Conservation (phyloP, 2,329 filamentous ascomycete species). For the Monosporascus sp. region DNA sequence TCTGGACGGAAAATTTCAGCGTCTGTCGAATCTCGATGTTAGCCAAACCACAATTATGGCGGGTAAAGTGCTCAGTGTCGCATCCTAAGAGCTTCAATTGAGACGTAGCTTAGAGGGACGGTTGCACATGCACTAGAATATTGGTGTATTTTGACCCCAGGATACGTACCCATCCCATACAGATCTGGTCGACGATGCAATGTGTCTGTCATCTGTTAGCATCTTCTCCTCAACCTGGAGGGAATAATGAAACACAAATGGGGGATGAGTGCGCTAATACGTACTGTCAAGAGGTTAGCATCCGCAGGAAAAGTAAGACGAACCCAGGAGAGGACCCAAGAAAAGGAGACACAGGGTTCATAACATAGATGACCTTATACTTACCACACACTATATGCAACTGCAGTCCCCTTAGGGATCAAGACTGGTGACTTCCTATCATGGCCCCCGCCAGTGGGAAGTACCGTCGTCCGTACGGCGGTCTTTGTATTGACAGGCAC, state of each 20-base stretch:
- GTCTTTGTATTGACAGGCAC: conserved; percentile 19
- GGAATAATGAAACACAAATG: no score
- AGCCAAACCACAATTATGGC: neutral
- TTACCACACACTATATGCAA: conserved; percentile 36
- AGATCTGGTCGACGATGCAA: conserved; percentile 37
- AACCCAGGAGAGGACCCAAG: no score
- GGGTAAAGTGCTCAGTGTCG: no score
- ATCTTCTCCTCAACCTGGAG: no score
- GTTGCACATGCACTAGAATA: neutral
- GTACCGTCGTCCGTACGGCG: conserved; percentile 14
- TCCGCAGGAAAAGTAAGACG: no score
- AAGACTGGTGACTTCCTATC: conserved; percentile 19
- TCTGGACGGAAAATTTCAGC: conserved; percentile 40
- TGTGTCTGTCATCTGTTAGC: conserved; percentile 16
- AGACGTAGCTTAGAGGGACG: no score
- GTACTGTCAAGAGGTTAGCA: no score
- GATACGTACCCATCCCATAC: conserved; percentile 25
- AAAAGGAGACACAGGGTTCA: no score
- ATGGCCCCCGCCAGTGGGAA: conserved; percentile 19
- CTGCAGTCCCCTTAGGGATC: conserved; percentile 29
- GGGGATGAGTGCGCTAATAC: no score
- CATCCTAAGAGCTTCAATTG: no score
- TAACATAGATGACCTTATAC: no score
- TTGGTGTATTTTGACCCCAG: neutral
- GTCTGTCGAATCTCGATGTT: conserved; percentile 11